Evolutionary conservation across 2,329 filamentous ascomycete genomes (phyloP).

Genomic region (Metarhizium anisopliae): DNA sequence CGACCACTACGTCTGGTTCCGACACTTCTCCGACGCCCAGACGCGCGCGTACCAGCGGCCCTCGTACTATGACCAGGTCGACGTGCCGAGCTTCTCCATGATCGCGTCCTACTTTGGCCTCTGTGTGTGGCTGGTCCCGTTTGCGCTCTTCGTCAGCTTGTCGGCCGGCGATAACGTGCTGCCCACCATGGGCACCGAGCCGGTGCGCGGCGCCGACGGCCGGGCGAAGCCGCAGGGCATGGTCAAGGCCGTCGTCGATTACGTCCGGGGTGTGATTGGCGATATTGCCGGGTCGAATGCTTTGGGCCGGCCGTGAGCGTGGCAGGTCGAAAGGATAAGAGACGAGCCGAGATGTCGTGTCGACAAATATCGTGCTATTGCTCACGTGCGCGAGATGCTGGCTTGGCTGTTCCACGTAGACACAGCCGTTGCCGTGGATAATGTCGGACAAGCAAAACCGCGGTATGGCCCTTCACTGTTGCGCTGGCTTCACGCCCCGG

Average conservation of each 20-base stretch:
- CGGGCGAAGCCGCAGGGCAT: slow-evolving; percentile 52
- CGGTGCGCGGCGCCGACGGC: slow-evolving; percentile 34
- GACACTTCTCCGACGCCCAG: slow-evolving; percentile 68
- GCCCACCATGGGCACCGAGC: slow-evolving; percentile 74
- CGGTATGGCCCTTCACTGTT: background rate
- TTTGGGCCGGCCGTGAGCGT: slow-evolving; percentile 12
- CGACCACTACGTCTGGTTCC: slow-evolving; percentile 96
- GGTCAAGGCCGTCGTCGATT: slow-evolving; percentile 57
- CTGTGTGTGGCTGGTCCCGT: slow-evolving; percentile 94
- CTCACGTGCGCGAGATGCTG: slow-evolving; percentile 5
- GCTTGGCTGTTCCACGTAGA: background rate
- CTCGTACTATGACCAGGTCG: slow-evolving; percentile 52
- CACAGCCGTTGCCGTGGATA: background rate
- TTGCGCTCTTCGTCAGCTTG: slow-evolving; percentile 87
- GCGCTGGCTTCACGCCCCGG: background rate
- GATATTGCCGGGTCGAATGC: slow-evolving; percentile 27
- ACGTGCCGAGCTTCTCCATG: slow-evolving; percentile 78
- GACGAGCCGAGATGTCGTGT: background rate
- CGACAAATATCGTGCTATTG: background rate
- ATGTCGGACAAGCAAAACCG: background rate
- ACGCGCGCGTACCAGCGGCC: slow-evolving; percentile 47
- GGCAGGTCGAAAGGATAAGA: background rate
- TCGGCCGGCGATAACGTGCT: slow-evolving; percentile 92
- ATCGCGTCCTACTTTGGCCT: slow-evolving; percentile 94
- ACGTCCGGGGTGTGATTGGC: slow-evolving; percentile 42